Base-by-base conservation (phyloP, 495 filamentous ascomycete species). In the Penicillium fimorum region DNA sequence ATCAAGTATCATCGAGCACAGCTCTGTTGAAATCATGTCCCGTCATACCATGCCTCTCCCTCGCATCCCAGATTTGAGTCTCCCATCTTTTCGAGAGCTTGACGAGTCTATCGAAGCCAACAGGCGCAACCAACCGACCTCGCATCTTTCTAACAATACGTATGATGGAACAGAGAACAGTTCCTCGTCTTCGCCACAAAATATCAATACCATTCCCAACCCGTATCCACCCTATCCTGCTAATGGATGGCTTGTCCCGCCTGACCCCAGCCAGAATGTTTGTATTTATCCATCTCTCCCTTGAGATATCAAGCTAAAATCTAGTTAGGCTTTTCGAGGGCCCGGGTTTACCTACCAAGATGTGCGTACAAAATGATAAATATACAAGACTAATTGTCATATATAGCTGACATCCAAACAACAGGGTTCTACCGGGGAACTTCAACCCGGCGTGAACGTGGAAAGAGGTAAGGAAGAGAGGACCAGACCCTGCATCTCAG, bases 251-350 rank as follows among this genome's bases (percentile, higher is more conserved):
- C 17, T 30, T 2, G 13, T 25, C 22, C 22, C 30, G 8, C 20
- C 47, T 38, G 55, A 57, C 13, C 55, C 47, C 15, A 57, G 55
- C n/a, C 41, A 30, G 9, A 57, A 57, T 29, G 55, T 57, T 51
- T 27, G 47, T 57, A 25, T 37, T 27, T 10, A 45, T 38, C 27
- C 6, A 6, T 17, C 44, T 38, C 12, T 5, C 13, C 15, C 18
- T n/a, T 18, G 20, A 11, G 33, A 20, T 9, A 27, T 9, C 5
- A 9, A 15, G 15, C 53, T 41, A 20, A 52, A 13, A 25, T 45
- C 10, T 29, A 5, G 8, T n/a, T 10, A 57, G 55, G 40, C 38
- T 1, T 57, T 43, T 22, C 29, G 22, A 4, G 13, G 22, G 10
- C 6, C 29, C 0, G 40, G 55, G 17, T 57, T 57, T 18, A 20